Evolutionary conservation across 805 yeast species (phyloP), one percentile per base, ranked within the genome.

Genomic region (Candida germanica): DNA sequence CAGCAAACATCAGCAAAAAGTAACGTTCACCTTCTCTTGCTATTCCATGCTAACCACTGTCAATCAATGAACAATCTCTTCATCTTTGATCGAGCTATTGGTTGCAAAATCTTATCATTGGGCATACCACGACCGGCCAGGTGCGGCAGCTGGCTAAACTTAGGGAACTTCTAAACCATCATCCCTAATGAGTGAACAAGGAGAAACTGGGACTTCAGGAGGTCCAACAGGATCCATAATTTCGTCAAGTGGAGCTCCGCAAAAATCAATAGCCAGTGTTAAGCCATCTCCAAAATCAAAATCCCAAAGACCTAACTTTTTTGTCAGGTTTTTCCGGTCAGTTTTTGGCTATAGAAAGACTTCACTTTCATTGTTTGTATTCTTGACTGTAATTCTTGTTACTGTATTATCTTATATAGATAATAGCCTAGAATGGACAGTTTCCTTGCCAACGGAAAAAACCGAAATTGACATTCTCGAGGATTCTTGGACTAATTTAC

Each of bases 271-370:
- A 7, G 24, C 22, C 8, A 25, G 31, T 12, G 24, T 28, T 10
- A 14, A 20, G 8, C 25, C 26, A 6, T 26, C 16, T 10, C 31
- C 31, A 2, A 13, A 20, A 16, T 20, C 23, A 20, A 34, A 22
- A 13, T 27, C 39, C 12, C n/a, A 30, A 6, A 15, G 30, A 17
- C 50, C 56, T 6, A 52, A 51, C 36, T 26, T 52, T 9, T 46
- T 66, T 42, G 48, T 61, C 8, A 47, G 54, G 21, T 44, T 49
- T 25, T 29, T 64, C 18, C 36, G 81, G 36, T 66, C 80, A 5
- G 56, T 74, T 1, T 79, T 82, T 54, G 79, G 83, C n/a, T 83
- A 83, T 61, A 60, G 91, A 43, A 83, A 83, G 58, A 82, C 89
- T 0, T 71, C 86, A 1, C 66, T 83, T 29, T 77, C 87, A 6